Base-by-base conservation (phyloP, 2,329 filamentous ascomycete genomes). In the Claviceps sp. region DNA sequence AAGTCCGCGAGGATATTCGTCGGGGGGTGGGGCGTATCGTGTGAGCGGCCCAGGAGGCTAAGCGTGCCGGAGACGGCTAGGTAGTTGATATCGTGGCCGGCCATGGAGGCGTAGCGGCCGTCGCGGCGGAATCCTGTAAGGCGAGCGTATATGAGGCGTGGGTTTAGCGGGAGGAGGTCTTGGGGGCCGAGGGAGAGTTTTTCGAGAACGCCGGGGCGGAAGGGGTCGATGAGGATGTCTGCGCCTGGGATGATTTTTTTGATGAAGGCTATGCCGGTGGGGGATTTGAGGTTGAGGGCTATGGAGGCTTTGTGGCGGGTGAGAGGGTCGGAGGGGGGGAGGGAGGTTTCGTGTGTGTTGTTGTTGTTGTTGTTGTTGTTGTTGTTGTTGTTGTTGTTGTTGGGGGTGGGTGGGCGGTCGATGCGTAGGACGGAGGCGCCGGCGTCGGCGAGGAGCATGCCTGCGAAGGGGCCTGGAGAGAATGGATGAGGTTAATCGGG, bases 71-170 rank as follows among this genome's bases (percentile, higher is more conserved):
- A 86, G 0, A 95, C 87, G 48, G 90, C 88, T 43, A 97, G 84
- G 68, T 97, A 97, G 64, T 97, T 96, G 66, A 96, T 95, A 65
- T 96, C 90, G 64, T 96, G 90, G 45, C 90, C 90, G 0, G 90
- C 89, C 90, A 95, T 96, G 61, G 77, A 70, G 47, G 78, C 79
- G 69, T 95, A 97, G 60, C 81, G 84, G 0, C 90, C 91, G 68
- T 94, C 88, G 41, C 90, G 76, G 13, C 91, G 77, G 67, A 96
- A 97, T 0, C 91, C 91, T 2, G 89, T 93, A 78, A 97, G 85
- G 42, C 91, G 83, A 7, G 79, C 89, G 52, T 95, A 82, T 51
- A 97, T 81, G 2, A 97, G 71, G 0, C 83, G 74, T 11, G 84
- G 85, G 66, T 96, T 95, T 18, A 78, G 63, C 24, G 69, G 71